phyloP scores from a whole-genome alignment of 257 asterid genomes.

The Rehmannia glutinosa region DNA sequence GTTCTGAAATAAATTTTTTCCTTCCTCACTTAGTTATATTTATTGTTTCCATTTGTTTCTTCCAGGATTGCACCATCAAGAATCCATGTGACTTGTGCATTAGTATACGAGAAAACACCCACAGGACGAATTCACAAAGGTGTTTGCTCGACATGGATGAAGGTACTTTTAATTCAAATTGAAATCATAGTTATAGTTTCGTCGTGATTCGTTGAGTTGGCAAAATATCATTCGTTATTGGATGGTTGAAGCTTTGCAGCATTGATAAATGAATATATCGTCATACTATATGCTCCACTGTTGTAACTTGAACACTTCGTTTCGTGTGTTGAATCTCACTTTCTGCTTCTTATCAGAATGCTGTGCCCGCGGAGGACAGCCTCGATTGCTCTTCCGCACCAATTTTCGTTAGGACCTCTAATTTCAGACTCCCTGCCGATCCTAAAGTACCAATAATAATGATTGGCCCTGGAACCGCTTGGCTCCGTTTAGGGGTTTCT shows the following conservation, averaged over 20 bases:
- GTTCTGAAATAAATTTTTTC: neutral
- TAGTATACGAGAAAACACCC: slow-evolving; percentile 84
- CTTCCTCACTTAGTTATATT: neutral
- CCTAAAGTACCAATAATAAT: slow-evolving; percentile 77
- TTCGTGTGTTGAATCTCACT: no score
- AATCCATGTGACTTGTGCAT: slow-evolving; percentile 92
- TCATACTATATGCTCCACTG: no score
- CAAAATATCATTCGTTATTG: neutral
- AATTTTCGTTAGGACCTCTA: slow-evolving; percentile 78
- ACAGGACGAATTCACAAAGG: slow-evolving; percentile 93
- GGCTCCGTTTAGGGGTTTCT: slow-evolving; percentile 98
- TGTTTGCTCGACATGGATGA: slow-evolving; percentile 98
- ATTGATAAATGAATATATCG: no score
- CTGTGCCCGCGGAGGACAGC: slow-evolving; percentile 69
- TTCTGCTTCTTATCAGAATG: slow-evolving; percentile 50
- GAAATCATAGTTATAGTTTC: neutral
- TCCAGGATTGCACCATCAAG: slow-evolving; percentile 67
- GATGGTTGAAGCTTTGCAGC: neutral
- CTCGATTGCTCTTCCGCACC: slow-evolving; percentile 76
- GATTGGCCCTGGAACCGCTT: slow-evolving; percentile 98
- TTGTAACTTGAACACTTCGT: no score
- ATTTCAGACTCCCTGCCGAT: slow-evolving; percentile 88
- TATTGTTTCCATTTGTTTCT: slow-evolving; percentile 11
- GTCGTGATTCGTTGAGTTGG: neutral
- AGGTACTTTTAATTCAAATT: slow-evolving; percentile 44